Evolutionary conservation across 2,329 filamentous ascomycete genomes (phyloP).

Genomic region (Didymella keratinophila): DNA sequence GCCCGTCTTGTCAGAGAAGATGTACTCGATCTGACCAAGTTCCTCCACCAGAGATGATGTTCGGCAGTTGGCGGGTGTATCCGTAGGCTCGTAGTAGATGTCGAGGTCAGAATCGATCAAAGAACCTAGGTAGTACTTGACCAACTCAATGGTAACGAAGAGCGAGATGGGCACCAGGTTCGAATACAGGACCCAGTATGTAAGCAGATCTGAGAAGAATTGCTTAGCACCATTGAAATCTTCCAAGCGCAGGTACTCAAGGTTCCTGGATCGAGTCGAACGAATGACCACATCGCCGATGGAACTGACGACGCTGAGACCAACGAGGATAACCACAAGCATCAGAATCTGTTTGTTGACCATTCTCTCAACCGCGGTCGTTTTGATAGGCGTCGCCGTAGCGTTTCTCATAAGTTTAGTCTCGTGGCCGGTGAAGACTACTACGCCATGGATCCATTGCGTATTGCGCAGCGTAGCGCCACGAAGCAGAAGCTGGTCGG

Average conservation of each 20-base stretch:
- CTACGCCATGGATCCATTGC: slow-evolving; percentile 93
- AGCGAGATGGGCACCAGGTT: slow-evolving; percentile 96
- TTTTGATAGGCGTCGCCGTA: slow-evolving; percentile 95
- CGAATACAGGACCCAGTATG: slow-evolving; percentile 98
- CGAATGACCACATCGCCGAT: slow-evolving; percentile 87
- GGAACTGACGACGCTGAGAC: slow-evolving; percentile 87
- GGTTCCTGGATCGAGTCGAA: slow-evolving; percentile 64
- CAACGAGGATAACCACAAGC: slow-evolving; percentile 82
- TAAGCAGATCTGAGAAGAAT: slow-evolving; percentile 94
- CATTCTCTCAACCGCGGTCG: slow-evolving; percentile 92
- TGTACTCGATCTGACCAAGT: slow-evolving; percentile 96
- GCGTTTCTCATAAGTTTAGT: slow-evolving; percentile 99
- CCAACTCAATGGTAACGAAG: slow-evolving; percentile 95
- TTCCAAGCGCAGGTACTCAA: slow-evolving; percentile 75
- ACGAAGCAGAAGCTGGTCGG: slow-evolving; percentile 90
- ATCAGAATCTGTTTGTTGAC: slow-evolving; percentile 94
- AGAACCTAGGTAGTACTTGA: slow-evolving; percentile 98
- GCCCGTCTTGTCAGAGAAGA: slow-evolving; percentile 98
- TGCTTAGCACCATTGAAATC: slow-evolving; percentile 72
- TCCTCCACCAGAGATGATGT: slow-evolving; percentile 98
- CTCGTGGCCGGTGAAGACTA: slow-evolving; percentile 97
- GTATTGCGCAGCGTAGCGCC: slow-evolving; percentile 95
- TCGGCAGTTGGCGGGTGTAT: slow-evolving; percentile 93
- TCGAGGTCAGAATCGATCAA: slow-evolving; percentile 97
- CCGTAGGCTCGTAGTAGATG: slow-evolving; percentile 95